A percentile compares a stretch with the other conserved stretches of the same genome.
Evolutionary conservation across 73 alveolate genomes (phyloP).

Genomic region (Durusdinium trenchii): DNA sequence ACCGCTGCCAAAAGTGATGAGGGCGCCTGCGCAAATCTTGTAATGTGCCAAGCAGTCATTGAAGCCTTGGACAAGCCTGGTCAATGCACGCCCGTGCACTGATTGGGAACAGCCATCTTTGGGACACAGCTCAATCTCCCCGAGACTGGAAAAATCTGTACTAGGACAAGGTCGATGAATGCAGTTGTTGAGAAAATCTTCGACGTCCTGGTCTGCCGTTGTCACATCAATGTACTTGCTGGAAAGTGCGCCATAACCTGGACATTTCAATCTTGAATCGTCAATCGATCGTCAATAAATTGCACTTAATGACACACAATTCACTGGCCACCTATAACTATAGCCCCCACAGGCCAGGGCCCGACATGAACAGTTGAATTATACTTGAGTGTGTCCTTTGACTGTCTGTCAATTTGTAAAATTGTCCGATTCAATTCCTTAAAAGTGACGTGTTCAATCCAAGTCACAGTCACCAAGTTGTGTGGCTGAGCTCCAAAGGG

Average conservation of each 20-base stretch:
- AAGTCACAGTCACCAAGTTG: constrained; percentile 40
- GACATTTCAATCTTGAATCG: background rate
- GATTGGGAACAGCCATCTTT: background rate
- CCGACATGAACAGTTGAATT: no score
- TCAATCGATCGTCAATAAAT: background rate
- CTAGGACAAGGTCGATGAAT: background rate
- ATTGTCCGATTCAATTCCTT: background rate
- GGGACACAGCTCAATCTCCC: background rate
- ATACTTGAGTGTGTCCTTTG: no score
- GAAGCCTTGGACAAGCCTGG: background rate
- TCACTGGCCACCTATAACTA: background rate
- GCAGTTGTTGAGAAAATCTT: background rate
- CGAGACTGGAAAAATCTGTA: background rate
- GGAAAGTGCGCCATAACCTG: constrained; percentile 1
- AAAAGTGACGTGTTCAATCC: no score
- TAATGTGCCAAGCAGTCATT: background rate
- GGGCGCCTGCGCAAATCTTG: background rate
- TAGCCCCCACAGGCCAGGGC: background rate
- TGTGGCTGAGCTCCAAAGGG: background rate
- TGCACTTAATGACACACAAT: background rate
- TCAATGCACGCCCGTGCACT: background rate
- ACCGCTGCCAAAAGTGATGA: background rate
- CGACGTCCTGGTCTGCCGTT: background rate
- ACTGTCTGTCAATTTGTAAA: no score
- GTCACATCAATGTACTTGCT: background rate